phyloP scores from a whole-genome alignment of 1,139 yeast species.

The Taphrina pruni region DNA sequence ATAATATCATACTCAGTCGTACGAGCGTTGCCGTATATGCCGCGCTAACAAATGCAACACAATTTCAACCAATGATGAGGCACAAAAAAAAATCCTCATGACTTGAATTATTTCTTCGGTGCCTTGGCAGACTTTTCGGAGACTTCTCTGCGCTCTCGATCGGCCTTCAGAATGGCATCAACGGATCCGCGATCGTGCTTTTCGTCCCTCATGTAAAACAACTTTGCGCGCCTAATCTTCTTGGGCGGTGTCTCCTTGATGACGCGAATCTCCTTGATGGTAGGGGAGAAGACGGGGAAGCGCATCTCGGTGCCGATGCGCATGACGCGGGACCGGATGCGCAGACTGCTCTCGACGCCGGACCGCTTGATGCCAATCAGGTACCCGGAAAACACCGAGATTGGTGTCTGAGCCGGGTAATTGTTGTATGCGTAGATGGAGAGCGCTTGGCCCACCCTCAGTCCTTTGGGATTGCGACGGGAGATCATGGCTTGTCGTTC shows the following conservation, averaged over 20 bases:
- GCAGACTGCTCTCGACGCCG: conserved; percentile 47
- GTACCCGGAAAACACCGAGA: conserved; percentile 46
- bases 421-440: conserved; percentile 42
- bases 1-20: not conserved
- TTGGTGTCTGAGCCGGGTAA: conserved; percentile 36
- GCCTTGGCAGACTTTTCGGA: conserved; percentile 7
- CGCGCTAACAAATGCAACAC: conserved; percentile 3
- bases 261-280: conserved; percentile 45
- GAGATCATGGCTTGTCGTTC: conserved; percentile 37
- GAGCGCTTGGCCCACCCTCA: conserved; percentile 43
- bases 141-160: conserved; percentile 32
- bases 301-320: conserved; percentile 47
- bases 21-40: not conserved
- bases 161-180: conserved; percentile 39
- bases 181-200: conserved; percentile 41
- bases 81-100: not conserved
- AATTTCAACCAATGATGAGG: too few relatives aligned
- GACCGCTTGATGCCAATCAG: conserved; percentile 47
- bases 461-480: conserved; percentile 25
- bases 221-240: conserved; percentile 47
- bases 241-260: conserved; percentile 44
- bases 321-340: conserved; percentile 46
- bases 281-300: conserved; percentile 46
- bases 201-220: conserved; percentile 51
- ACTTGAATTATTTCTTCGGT: not conserved